phyloP scores from a whole-genome alignment of 441 rosid genomes.

The Adansonia madagascariensis region DNA sequence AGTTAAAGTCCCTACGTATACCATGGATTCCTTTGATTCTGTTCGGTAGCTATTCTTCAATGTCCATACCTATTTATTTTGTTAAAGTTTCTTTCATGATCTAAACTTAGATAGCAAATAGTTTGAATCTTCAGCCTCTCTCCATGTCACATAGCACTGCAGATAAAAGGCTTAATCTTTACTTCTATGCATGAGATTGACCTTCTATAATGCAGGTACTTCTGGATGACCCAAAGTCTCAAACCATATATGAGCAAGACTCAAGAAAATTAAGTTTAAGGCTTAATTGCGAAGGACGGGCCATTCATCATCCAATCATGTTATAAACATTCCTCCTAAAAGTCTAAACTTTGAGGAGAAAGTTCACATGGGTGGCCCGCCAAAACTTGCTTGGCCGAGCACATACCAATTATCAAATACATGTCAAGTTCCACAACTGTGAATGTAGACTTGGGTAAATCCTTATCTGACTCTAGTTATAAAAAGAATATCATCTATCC shows the following conservation, averaged over 20 bases:
- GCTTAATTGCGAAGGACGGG: neutral
- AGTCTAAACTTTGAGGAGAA: neutral
- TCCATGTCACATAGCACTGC: neutral
- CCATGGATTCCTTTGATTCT: neutral
- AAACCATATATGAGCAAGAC: neutral
- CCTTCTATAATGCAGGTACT: constrained; percentile 17
- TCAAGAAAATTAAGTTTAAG: neutral
- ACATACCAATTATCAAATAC: neutral
- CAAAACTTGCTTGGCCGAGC: neutral
- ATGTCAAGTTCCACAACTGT: neutral
- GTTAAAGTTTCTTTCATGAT: neutral
- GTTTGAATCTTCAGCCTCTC: constrained; percentile 1
- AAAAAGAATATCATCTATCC: neutral
- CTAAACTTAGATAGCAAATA: neutral
- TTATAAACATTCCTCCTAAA: neutral
- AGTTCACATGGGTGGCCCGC: constrained; percentile 2
- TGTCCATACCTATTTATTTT: neutral
- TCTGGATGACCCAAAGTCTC: neutral
- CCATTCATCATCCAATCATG: neutral
- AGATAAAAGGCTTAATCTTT: neutral
- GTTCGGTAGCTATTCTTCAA: neutral
- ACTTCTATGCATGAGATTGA: neutral
- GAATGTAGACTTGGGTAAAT: neutral
- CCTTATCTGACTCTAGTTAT: neutral
- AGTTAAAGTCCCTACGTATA: neutral